Conservation (phyloP, 2,329 filamentous ascomycete genomes). For the Aspergillus chevalieri region DNA sequence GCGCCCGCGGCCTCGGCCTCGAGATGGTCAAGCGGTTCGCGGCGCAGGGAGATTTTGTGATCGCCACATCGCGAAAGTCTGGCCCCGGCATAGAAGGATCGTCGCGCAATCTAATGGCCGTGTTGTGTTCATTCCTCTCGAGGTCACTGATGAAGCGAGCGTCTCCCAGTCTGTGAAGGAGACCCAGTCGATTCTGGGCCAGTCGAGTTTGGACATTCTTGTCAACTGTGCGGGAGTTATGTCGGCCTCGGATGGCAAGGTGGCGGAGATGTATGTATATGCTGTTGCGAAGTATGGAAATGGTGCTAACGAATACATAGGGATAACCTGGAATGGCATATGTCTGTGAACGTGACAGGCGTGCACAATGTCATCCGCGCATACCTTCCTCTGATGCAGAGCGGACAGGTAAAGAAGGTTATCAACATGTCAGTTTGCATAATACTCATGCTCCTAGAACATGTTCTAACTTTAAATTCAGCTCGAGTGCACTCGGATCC, state of each 20-base stretch:
- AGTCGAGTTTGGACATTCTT: conserved; percentile 36
- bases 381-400: conserved; percentile 3
- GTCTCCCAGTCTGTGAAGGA: conserved; percentile 24
- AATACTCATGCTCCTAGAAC: not conserved
- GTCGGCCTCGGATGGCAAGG: not conserved
- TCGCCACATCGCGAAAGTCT: conserved; percentile 7
- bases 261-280: not conserved
- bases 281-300: not conserved
- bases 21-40: conserved; percentile 15
- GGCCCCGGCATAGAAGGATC: conserved; percentile 20
- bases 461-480: not conserved
- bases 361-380: conserved; percentile 4
- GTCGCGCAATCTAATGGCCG: conserved; percentile 21
- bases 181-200: conserved; percentile 21
- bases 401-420: conserved; percentile 3
- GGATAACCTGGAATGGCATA: conserved; percentile 4
- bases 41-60: conserved; percentile 2
- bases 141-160: conserved; percentile 24
- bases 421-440: conserved; percentile 3
- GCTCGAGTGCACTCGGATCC: conserved; percentile 5
- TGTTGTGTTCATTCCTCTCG: conserved; percentile 27
- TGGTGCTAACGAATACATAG: conserved; percentile 2
- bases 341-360: conserved; percentile 5
- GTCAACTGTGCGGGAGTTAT: conserved; percentile 35
- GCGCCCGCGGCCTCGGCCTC: conserved; percentile 23